phyloP scores from a whole-genome alignment of 495 filamentous ascomycete genomes.

The Trichocladium antarcticum region DNA sequence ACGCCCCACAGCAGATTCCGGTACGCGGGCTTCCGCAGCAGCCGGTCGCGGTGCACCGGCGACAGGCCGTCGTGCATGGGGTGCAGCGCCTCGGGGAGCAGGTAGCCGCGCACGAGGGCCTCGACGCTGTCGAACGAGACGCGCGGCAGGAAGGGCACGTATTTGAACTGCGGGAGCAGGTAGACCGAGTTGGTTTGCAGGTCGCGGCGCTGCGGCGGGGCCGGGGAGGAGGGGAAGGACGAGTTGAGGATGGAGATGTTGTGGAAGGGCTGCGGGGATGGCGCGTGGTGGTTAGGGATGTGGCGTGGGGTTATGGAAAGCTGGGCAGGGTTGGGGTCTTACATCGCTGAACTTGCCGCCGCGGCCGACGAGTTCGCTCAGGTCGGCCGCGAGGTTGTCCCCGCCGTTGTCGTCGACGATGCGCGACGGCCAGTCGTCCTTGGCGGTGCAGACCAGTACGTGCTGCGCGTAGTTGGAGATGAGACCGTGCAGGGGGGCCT shows the following conservation, averaged over 20 bases:
- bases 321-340: constrained; percentile 16
- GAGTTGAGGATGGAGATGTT: constrained; percentile 64
- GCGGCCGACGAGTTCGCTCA: constrained; percentile 57
- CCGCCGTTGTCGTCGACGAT: constrained; percentile 46
- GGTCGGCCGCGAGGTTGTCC: constrained; percentile 54
- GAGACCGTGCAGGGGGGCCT: constrained; percentile 55
- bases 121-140: constrained; percentile 40
- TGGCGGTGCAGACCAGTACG: constrained; percentile 69
- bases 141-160: constrained; percentile 56
- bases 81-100: constrained; percentile 50
- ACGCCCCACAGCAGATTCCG: constrained; percentile 35
- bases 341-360: constrained; percentile 63
- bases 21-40: constrained; percentile 34
- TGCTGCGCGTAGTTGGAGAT: constrained; percentile 75
- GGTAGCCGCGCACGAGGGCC: constrained; percentile 45
- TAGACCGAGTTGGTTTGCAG: constrained; percentile 50
- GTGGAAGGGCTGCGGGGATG: constrained; percentile 54
- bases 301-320: not conserved
- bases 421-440: constrained; percentile 66
- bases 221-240: constrained; percentile 46
- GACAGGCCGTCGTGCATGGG: constrained; percentile 45
- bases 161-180: constrained; percentile 69
- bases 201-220: constrained; percentile 19
- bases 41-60: constrained; percentile 37
- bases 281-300: not conserved